Evolutionary conservation across 768 basidiomycete genomes (phyloP).

Genomic region (Amanita rimosa): DNA sequence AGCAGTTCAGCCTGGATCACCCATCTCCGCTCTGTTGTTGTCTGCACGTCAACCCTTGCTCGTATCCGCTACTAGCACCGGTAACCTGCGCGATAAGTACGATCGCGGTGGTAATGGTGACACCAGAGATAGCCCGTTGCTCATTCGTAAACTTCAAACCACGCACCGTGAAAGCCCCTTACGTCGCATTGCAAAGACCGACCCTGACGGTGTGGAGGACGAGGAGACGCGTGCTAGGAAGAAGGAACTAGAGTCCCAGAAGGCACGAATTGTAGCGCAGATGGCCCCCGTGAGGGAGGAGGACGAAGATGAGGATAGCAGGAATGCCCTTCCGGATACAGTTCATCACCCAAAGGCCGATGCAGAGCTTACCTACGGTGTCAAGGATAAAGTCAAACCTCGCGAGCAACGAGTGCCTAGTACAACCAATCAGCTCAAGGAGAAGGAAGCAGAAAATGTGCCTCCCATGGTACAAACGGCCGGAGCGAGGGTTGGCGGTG

Average conservation of each 20-base stretch:
- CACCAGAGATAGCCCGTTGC: conserved; percentile 11
- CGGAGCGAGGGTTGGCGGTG: background rate
- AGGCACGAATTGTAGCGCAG: conserved; percentile 88
- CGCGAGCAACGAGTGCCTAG: conserved; percentile 5
- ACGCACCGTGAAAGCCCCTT: conserved; percentile 26
- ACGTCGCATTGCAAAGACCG: conserved; percentile 6
- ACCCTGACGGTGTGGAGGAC: conserved; percentile 23
- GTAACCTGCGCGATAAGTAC: background rate
- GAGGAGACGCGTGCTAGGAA: conserved; percentile 30
- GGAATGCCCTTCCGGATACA: conserved; percentile 21
- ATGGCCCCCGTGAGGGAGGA: conserved; percentile 64
- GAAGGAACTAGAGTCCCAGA: conserved; percentile 84
- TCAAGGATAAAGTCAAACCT: conserved; percentile 12
- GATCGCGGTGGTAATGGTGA: conserved; percentile 5
- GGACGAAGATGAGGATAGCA: conserved; percentile 21
- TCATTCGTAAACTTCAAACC: conserved; percentile 14
- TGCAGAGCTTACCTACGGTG: conserved; percentile 10
- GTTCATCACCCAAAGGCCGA: conserved; percentile 20
- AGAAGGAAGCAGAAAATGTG: conserved; percentile 20
- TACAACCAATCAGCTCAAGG: background rate
- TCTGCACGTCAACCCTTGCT: conserved; percentile 84
- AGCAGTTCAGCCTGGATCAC: conserved; percentile 90
- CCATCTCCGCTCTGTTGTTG: conserved; percentile 83
- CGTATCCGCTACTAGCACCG: conserved; percentile 34
- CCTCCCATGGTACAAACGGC: conserved; percentile 11